Evolutionary conservation across 345 rosid genomes (phyloP).

Genomic region (Salix udensis): DNA sequence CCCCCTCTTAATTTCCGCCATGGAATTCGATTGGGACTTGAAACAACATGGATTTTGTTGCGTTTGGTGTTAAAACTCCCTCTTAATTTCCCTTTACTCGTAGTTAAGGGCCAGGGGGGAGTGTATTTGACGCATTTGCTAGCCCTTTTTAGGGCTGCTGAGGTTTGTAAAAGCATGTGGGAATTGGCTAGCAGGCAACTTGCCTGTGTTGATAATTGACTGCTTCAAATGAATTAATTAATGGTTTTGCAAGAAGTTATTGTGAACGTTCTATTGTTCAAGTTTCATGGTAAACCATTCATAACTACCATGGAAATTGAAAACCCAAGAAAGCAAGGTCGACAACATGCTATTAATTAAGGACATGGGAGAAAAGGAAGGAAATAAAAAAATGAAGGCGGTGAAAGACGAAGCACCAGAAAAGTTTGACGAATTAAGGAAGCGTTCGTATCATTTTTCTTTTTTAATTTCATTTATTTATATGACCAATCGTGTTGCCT

Average conservation of each 20-base stretch:
- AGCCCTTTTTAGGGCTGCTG: too few relatives aligned
- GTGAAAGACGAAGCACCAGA: neutral
- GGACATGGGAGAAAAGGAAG: too few relatives aligned
- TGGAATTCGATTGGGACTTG: neutral
- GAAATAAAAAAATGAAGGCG: neutral
- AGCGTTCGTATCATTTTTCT: neutral
- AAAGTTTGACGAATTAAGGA: conserved; percentile 18
- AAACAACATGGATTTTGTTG: too few relatives aligned
- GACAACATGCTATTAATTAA: neutral
- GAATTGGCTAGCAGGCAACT: neutral
- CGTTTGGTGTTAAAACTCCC: too few relatives aligned
- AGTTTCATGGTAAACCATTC: conserved; percentile 3
- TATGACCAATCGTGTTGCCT: neutral
- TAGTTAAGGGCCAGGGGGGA: too few relatives aligned
- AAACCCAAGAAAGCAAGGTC: conserved; percentile 5
- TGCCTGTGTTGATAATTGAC: neutral
- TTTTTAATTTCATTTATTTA: neutral
- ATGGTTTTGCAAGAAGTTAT: neutral
- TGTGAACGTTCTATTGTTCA: neutral
- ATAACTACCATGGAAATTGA: conserved; percentile 32
- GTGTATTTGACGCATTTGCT: too few relatives aligned
- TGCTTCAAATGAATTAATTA: neutral
- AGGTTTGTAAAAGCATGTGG: too few relatives aligned
- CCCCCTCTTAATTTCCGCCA: neutral
- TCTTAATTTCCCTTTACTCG: too few relatives aligned